These are phyloP conservation scores for Phylloporus rhodoxanthus DNA, from an alignment of 768 basidiomycete species.

Conservation along the genomic window DNA sequence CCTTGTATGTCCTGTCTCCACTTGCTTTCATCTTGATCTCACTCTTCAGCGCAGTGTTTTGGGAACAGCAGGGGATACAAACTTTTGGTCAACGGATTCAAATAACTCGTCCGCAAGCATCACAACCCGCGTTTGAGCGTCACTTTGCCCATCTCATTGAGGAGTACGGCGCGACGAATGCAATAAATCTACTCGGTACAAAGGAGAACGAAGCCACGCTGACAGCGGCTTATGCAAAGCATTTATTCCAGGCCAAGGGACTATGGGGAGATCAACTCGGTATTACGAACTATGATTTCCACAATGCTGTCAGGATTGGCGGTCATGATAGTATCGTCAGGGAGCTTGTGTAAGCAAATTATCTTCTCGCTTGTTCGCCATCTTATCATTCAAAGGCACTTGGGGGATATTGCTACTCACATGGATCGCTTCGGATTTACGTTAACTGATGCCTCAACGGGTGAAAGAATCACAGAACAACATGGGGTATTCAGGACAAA, in stretches of 20 bases:
- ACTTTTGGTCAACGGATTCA: conserved; percentile 94
- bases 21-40: conserved; percentile 5
- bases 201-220: conserved; percentile 90
- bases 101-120: conserved; percentile 91
- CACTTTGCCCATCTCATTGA: conserved; percentile 85
- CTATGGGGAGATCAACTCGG: conserved; percentile 62
- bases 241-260: conserved; percentile 61
- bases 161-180: conserved; percentile 80
- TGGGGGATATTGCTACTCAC: conserved; percentile 53
- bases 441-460: conserved; percentile 60
- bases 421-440: conserved; percentile 84
- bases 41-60: conserved; percentile 64
- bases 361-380: neutral
- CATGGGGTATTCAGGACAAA: conserved; percentile 91
- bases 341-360: conserved; percentile 53
- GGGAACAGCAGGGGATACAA: conserved; percentile 96
- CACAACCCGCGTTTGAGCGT: conserved; percentile 94
- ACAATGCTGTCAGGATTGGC: conserved; percentile 67
- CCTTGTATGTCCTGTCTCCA: conserved; percentile 57
- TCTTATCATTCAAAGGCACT: conserved; percentile 40
- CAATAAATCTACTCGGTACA: conserved; percentile 84
- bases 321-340: conserved; percentile 84
- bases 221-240: conserved; percentile 75
- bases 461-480: conserved; percentile 80
- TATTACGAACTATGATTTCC: conserved; percentile 93